These are phyloP conservation scores for Hymenoscyphus fraxineus DNA, from an alignment of 2,329 filamentous ascomycete genomes.

Conservation along the genomic window DNA sequence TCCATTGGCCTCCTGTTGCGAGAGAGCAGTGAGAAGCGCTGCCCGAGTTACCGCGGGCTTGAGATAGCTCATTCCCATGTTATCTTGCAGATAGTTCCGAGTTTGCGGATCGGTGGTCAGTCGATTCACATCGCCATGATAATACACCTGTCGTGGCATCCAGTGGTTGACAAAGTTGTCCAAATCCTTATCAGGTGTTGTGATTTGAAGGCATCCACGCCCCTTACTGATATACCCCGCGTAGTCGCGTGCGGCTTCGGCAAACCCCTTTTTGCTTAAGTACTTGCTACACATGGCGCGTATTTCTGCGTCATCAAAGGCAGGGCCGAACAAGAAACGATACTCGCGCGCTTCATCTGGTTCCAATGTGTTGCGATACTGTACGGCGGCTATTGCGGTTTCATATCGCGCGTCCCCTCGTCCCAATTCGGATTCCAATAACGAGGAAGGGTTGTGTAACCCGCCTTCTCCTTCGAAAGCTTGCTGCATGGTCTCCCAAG, in stretches of 20 bases:
- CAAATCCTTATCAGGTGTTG: conserved; percentile 51
- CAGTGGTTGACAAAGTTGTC: conserved; percentile 59
- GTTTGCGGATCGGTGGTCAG: conserved; percentile 57
- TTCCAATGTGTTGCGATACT: conserved; percentile 45
- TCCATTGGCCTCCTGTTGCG: conserved; percentile 52
- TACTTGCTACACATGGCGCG: conserved; percentile 44
- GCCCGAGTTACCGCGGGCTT: conserved; percentile 46
- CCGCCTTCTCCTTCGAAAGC: conserved; percentile 55
- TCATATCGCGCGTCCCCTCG: conserved; percentile 52
- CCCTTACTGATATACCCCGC: conserved; percentile 49
- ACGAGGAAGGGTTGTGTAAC: conserved; percentile 47
- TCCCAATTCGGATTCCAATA: conserved; percentile 39
- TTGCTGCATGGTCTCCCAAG: conserved; percentile 51
- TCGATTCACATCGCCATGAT: conserved; percentile 57
- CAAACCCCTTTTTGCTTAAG: conserved; percentile 47
- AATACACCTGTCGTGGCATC: conserved; percentile 55
- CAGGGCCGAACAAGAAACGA: conserved; percentile 54
- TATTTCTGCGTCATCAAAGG: conserved; percentile 50
- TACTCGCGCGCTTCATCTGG: conserved; percentile 43
- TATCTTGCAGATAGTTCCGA: conserved; percentile 56
- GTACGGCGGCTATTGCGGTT: conserved; percentile 50
- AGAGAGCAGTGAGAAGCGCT: conserved; percentile 47
- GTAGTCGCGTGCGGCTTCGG: conserved; percentile 44
- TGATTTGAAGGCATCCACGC: conserved; percentile 48
- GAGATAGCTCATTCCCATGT: conserved; percentile 59